Evolutionary conservation across 1,284 basidiomycete species (phyloP).

Genomic region (Sporisorium graminicola): DNA sequence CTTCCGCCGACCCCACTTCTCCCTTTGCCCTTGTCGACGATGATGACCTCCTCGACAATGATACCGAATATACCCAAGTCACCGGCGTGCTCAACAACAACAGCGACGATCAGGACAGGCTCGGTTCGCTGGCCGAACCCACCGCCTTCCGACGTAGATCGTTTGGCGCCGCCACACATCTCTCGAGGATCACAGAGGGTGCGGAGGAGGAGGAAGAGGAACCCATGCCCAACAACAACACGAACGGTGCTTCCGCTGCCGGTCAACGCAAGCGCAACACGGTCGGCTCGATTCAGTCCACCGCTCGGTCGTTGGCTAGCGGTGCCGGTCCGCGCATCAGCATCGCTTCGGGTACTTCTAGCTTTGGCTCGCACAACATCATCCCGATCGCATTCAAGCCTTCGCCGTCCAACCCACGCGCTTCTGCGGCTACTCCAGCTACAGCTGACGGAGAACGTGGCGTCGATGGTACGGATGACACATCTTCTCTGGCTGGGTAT

Average conservation of each 20-base stretch:
- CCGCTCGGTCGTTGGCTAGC: conserved; percentile 13
- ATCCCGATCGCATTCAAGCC: conserved; percentile 52
- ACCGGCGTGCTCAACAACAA: conserved; percentile 33
- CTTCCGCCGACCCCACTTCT: conserved; percentile 10
- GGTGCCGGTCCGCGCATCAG: conserved; percentile 43
- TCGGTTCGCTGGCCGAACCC: conserved; percentile 48
- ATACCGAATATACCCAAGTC: conserved; percentile 55
- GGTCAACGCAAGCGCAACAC: conserved; percentile 22
- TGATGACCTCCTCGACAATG: conserved; percentile 30
- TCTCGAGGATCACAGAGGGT: conserved; percentile 55
- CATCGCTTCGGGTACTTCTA: conserved; percentile 34
- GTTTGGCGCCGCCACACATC: conserved; percentile 56
- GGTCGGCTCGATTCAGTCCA: conserved; percentile 13
- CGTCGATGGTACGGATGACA: neutral
- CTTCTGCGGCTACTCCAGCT: neutral
- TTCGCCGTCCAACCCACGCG: conserved; percentile 12
- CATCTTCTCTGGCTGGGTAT: conserved; percentile 3
- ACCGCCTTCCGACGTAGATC: conserved; percentile 35
- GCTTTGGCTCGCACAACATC: conserved; percentile 40
- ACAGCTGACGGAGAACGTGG: neutral
- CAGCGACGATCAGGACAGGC: conserved; percentile 16
- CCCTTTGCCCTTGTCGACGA: conserved; percentile 30
- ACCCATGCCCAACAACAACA: neutral
- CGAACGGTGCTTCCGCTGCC: neutral
- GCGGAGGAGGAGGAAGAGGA: conserved; percentile 49